Evolutionary conservation across 495 filamentous ascomycete genomes (phyloP).

Genomic region (Penicillium crystallinum): DNA sequence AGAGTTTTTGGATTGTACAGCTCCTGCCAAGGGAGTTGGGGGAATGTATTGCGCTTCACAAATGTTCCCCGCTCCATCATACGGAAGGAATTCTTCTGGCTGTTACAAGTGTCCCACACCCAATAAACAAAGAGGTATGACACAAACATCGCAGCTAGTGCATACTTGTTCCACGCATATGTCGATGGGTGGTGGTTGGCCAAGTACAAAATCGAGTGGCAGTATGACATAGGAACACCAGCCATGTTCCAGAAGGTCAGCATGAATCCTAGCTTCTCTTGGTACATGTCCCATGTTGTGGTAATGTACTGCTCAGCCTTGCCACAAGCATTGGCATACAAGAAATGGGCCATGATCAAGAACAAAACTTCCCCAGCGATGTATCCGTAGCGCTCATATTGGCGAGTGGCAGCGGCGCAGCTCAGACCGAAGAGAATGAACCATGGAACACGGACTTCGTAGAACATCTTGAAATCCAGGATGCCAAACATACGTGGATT

Average conservation of each 20-base stretch:
- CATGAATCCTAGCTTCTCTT: conserved; percentile 99
- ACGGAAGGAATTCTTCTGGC: conserved; percentile 92
- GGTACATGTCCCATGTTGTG: conserved; percentile 85
- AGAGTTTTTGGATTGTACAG: conserved; percentile 76
- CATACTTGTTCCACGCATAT: conserved; percentile 67
- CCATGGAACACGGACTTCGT: conserved; percentile 93
- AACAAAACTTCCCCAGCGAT: conserved; percentile 82
- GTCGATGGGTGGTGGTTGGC: conserved; percentile 73
- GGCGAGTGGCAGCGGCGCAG: conserved; percentile 70
- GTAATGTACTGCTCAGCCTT: conserved; percentile 94
- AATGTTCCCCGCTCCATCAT: conserved; percentile 68
- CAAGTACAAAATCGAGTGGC: conserved; percentile 90
- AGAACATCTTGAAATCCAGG: conserved; percentile 98
- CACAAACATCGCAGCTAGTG: conserved; percentile 55
- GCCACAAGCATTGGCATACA: conserved; percentile 89
- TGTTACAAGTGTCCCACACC: conserved; percentile 85
- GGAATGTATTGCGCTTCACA: conserved; percentile 73
- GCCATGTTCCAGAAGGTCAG: conserved; percentile 99
- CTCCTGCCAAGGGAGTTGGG: conserved; percentile 76
- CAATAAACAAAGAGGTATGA: conserved; percentile 82
- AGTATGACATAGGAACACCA: conserved; percentile 91
- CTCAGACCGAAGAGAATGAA: conserved; percentile 80
- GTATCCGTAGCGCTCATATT: conserved; percentile 83
- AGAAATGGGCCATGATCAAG: conserved; percentile 81
- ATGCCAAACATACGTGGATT: conserved; percentile 79